Evolutionary conservation across 345 rosid species (phyloP), one percentile per base, ranked within the genome.

Genomic region (Barbarea vulgaris): DNA sequence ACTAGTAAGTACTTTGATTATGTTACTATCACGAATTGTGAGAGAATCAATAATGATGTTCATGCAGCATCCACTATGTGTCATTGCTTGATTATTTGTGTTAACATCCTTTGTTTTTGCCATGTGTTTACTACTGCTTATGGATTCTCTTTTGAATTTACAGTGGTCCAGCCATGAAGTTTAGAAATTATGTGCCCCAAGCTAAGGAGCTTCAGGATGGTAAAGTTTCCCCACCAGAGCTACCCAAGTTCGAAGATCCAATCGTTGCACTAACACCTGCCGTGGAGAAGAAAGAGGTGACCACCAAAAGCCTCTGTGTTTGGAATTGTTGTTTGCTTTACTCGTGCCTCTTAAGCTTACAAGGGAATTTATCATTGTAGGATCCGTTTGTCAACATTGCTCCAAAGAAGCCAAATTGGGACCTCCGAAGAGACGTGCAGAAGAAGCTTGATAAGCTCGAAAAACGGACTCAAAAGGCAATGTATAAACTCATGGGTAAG

Each of bases 401-500:
- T 76, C 99, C 99, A 4, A 93, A 96, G 86, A 93, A 96, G 77
- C 96, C 99, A 9, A 96, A 96, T 72, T 93, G 96, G 99, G 96
- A 95, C 84, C 84, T 95, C 17, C 82, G 96, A 52, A 93, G 98
- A 70, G 97, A 91, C 79, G 90, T 91, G 52, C 97, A 90, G 80
- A 94, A 89, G 88, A 95, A 93, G 90, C 94, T 93, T 46, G 91
- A 93, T 80, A 95, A 89, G 82, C 99, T 95, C 9, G 98, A 92
- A 72, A 89, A 83, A 74, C 89, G 94, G 37, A 92, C 97, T 6
- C 94, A 88, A 58, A 92, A 90, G 79, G 97, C 98, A 34, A 75
- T 92, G 51, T 83, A 36, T 73, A 88, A 87, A 83, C 84, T 95
- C 67, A 84, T 90, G 89, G 91, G 98, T 90, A 80, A 86, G 94